phyloP scores from a whole-genome alignment of 75 land plant genomes.

The Selaginella tamariscina region DNA sequence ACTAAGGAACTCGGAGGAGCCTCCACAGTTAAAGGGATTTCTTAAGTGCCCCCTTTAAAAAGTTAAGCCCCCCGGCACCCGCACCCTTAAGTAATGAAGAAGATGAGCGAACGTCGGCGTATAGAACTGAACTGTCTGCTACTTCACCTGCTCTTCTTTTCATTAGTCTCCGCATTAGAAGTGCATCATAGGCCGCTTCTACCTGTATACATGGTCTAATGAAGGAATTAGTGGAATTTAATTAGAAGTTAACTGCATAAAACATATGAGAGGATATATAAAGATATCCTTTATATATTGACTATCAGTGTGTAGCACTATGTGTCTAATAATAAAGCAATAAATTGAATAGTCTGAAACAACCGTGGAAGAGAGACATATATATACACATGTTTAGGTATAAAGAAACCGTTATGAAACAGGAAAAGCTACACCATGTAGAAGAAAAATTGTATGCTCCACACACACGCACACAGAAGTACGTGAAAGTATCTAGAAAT shows the following conservation, averaged over 20 bases:
- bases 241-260: not conserved
- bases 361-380: too few relatives aligned
- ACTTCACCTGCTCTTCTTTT: slow-evolving; percentile 86
- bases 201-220: slow-evolving; percentile 36
- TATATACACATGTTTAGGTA: too few relatives aligned
- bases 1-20: slow-evolving; percentile 41
- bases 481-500: too few relatives aligned
- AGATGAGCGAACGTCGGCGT: slow-evolving; percentile 68
- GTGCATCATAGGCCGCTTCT: slow-evolving; percentile 90
- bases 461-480: too few relatives aligned
- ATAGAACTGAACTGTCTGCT: slow-evolving; percentile 52
- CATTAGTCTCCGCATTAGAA: slow-evolving; percentile 76
- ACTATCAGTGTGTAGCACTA: slow-evolving; percentile 2
- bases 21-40: slow-evolving; percentile 49
- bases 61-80: slow-evolving; percentile 38
- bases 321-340: too few relatives aligned
- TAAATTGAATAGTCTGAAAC: too few relatives aligned
- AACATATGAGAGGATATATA: not conserved
- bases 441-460: too few relatives aligned
- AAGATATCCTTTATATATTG: not conserved
- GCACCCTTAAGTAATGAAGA: slow-evolving; percentile 2
- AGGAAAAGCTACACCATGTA: too few relatives aligned
- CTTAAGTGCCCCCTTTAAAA: slow-evolving; percentile 43
- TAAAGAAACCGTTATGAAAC: too few relatives aligned
- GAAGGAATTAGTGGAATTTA: not conserved